These are phyloP conservation scores for Candida hungchunana DNA, from an alignment of 805 yeast genomes.

Conservation along the genomic window DNA sequence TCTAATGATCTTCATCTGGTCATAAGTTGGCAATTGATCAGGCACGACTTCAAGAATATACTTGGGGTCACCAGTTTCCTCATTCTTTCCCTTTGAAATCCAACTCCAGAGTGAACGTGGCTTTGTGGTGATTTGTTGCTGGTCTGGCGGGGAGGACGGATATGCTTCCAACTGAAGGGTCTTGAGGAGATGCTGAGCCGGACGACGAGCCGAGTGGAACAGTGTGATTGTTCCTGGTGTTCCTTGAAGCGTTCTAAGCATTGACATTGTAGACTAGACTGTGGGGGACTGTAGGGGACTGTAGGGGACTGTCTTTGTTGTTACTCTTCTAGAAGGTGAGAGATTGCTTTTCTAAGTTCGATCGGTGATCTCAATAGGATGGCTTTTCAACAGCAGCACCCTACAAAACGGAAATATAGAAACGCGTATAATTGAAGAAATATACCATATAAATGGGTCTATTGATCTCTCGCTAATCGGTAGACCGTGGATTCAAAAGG, in stretches of 20 bases:
- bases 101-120: conserved; percentile 19
- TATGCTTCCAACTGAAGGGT: conserved; percentile 4
- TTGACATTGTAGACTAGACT: conserved; percentile 41
- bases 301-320: no score
- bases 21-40: conserved; percentile 23
- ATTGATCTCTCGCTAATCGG: no score
- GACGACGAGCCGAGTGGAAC: conserved; percentile 27
- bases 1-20: conserved; percentile 23
- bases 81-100: conserved; percentile 15
- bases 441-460: no score
- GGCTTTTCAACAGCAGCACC: no score
- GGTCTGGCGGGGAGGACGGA: conserved; percentile 11
- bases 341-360: no score
- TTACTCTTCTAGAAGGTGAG: no score
- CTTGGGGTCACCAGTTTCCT: conserved; percentile 3
- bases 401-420: no score
- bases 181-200: conserved; percentile 17
- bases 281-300: no score
- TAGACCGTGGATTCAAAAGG: no score
- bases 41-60: conserved; percentile 12
- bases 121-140: conserved; percentile 2
- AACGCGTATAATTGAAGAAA: no score
- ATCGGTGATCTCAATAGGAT: no score
- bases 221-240: conserved; percentile 44
- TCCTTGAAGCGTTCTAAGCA: conserved; percentile 42